Percentiles rank a stretch among this genome's conserved stretches.
These are phyloP conservation scores for Cutaneotrichosporon dermatis DNA, from an alignment of 1,284 basidiomycete species.

Conservation along the genomic window DNA sequence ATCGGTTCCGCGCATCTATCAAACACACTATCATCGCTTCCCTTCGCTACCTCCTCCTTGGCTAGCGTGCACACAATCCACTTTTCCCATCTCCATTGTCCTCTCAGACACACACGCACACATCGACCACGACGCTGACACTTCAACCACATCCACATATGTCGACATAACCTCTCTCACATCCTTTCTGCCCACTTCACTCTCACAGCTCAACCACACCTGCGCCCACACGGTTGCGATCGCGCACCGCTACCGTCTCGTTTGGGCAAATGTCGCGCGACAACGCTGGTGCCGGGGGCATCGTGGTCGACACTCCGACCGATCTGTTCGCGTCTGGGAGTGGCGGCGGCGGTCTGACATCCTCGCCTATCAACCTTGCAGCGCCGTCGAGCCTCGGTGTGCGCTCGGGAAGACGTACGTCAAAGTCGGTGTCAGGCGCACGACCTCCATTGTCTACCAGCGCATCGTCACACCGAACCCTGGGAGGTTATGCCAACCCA, in stretches of 20 bases:
- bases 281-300: neutral
- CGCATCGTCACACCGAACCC: slow-evolving; percentile 14
- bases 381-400: slow-evolving; percentile 6
- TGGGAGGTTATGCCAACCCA: neutral
- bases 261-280: slow-evolving; percentile 25
- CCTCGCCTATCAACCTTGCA: neutral
- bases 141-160: neutral
- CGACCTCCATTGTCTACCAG: slow-evolving; percentile 21
- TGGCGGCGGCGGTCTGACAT: slow-evolving; percentile 6
- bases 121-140: neutral
- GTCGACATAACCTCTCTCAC: neutral
- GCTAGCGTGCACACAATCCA: too few species aligned
- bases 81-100: too few species aligned
- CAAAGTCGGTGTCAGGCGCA: slow-evolving; percentile 25
- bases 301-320: neutral
- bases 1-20: too few species aligned
- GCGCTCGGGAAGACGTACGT: slow-evolving; percentile 15
- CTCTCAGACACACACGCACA: neutral
- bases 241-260: slow-evolving; percentile 37
- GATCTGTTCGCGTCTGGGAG: neutral
- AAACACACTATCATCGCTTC: too few species aligned
- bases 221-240: slow-evolving; percentile 17
- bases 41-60: too few species aligned
- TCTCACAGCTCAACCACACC: neutral
- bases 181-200: neutral